phyloP scores from a whole-genome alignment of 2,329 filamentous ascomycete species.

The Pseudogymnoascus sp. region DNA sequence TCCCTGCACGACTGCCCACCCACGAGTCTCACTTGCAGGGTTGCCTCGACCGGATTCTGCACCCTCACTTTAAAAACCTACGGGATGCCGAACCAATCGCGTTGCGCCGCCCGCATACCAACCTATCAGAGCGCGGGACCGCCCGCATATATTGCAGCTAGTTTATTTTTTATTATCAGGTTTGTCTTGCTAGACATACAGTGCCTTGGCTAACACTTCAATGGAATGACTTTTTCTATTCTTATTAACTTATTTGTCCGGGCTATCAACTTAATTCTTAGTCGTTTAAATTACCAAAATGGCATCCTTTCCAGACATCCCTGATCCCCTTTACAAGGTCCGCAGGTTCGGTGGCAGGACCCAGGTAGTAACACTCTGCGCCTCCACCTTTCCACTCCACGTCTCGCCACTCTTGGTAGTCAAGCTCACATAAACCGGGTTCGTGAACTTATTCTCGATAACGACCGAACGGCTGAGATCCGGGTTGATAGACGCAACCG shows the following conservation, averaged over 20 bases:
- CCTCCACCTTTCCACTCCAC: too few species aligned
- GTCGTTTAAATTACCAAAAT: too few species aligned
- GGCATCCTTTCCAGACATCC: too few species aligned
- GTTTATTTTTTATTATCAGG: background rate
- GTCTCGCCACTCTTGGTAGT: too few species aligned
- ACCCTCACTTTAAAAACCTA: background rate
- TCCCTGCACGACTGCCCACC: background rate
- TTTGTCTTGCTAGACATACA: background rate
- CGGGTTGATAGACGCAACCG: slow-evolving; percentile 41
- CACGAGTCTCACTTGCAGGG: background rate
- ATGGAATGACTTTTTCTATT: slow-evolving; percentile 39
- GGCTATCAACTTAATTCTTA: too few species aligned
- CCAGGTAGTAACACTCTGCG: too few species aligned
- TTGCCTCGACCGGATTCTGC: background rate
- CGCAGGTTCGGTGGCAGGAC: too few species aligned
- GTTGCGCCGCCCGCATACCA: background rate
- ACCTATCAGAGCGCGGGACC: background rate
- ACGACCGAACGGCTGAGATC: slow-evolving; percentile 30
- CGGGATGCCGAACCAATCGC: slow-evolving; percentile 22
- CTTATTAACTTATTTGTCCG: too few species aligned
- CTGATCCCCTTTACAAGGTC: too few species aligned
- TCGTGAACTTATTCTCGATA: too few species aligned
- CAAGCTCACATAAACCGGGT: too few species aligned
- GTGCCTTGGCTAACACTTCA: slow-evolving; percentile 32
- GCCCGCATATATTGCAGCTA: background rate